phyloP scores from a whole-genome alignment of 495 filamentous ascomycete genomes.

The Elaphomyces granulatus region DNA sequence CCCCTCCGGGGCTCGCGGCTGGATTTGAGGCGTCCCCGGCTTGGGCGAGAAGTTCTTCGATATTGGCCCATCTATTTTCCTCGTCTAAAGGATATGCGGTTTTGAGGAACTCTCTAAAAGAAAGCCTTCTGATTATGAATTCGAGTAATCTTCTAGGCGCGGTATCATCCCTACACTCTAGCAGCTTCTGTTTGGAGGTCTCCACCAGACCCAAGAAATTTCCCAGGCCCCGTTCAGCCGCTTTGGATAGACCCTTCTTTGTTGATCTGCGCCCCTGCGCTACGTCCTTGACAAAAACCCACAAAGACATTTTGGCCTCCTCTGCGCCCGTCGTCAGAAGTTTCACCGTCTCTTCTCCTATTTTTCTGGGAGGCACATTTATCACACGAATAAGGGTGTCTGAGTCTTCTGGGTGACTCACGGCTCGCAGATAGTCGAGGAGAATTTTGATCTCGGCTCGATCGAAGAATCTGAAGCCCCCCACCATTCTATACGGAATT shows the following conservation, averaged over 20 bases:
- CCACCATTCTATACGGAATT: conserved; percentile 89
- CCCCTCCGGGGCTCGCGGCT: conserved; percentile 27
- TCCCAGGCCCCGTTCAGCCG: conserved; percentile 49
- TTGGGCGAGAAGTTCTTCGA: conserved; percentile 74
- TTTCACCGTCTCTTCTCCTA: conserved; percentile 69
- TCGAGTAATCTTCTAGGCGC: conserved; percentile 58
- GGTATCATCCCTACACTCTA: conserved; percentile 30
- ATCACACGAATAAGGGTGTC: conserved; percentile 77
- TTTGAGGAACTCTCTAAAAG: conserved; percentile 59
- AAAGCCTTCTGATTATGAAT: conserved; percentile 55
- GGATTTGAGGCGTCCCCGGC: conserved; percentile 43
- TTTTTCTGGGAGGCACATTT: conserved; percentile 66
- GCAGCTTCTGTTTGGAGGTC: conserved; percentile 42
- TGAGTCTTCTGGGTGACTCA: conserved; percentile 76
- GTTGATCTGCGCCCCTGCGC: conserved; percentile 54
- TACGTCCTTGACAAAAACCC: conserved; percentile 53
- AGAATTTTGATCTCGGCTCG: conserved; percentile 78
- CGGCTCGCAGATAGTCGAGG: conserved; percentile 76
- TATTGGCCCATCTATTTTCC: conserved; percentile 78
- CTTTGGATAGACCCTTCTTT: conserved; percentile 52
- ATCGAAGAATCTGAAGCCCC: conserved; percentile 85
- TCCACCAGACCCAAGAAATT: conserved; percentile 49
- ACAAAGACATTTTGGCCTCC: conserved; percentile 50
- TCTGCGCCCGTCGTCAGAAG: conserved; percentile 63
- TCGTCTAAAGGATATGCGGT: conserved; percentile 58